Base-by-base conservation (phyloP, 2,329 filamentous ascomycete species). In the Polychaeton citri region DNA sequence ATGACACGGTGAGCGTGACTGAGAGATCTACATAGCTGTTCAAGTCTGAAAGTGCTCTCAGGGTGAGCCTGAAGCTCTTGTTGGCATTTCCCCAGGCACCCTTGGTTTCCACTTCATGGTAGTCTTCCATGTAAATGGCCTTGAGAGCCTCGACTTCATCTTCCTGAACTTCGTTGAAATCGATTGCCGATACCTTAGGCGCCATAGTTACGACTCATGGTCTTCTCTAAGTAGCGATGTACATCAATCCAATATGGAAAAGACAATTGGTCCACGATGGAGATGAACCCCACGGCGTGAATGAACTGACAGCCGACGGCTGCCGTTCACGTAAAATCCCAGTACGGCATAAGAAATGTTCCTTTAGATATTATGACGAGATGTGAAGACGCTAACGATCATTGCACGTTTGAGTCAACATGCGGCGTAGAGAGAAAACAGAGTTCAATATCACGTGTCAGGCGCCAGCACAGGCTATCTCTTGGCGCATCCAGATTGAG, bases 111-210 rank as follows among this genome's bases (percentile, higher is more conserved):
- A 85, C 73, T 54, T 80, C 76, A 48, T 80, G 69, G 53, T 85
- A 95, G 53, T 95, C 87, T 40, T 93, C 84, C 46, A 79, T 80
- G 54, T 90, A 96, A 34, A 96, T 92, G 30, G 88, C 82, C 50
- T 81, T 72, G 40, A 96, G 68, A 31, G 78, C 88, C 54, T 90
- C 74, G 38, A 93, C 69, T 63, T 96, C 90, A 54, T 94, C 82
- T 51, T 81, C 70, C 62, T 96, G 90, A 21, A 82, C 76, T 61
- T 92, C 81, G 45, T 78, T 74, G 62, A 95, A 93, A 53, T 86
- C 66, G 39, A 70, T 69, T 28, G 62, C 50, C 21, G 61, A 49
- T 44, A 34, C 34, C 15, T 28, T 28, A 15, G 3, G 24, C 4
- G 24, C 24, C 24, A 28, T 28, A 28, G 12, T 28, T 7, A 15